Evolutionary conservation across 768 basidiomycete genomes (phyloP).

Genomic region (Mycena crocata): DNA sequence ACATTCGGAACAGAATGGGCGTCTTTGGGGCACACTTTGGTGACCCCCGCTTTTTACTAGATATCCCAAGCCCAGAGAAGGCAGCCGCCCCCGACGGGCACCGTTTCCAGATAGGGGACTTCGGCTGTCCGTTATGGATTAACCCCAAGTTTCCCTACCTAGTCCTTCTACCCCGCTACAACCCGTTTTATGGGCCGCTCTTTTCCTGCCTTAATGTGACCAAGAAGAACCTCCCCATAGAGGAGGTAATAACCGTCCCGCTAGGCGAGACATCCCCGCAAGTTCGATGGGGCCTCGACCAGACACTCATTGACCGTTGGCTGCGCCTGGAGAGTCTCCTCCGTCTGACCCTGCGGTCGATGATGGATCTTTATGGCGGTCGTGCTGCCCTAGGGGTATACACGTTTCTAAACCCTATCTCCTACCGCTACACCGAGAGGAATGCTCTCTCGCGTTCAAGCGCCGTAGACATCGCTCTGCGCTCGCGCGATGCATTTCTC

Average conservation of each 20-base stretch:
- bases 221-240: conserved; percentile 19
- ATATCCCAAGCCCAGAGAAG: conserved; percentile 18
- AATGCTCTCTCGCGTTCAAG: conserved; percentile 4
- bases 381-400: conserved; percentile 18
- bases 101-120: conserved; percentile 9
- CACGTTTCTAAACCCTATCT: conserved; percentile 14
- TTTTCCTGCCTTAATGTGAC: conserved; percentile 25
- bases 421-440: conserved; percentile 22
- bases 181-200: conserved; percentile 23
- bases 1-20: conserved; percentile 18
- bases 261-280: neutral
- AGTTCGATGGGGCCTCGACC: conserved; percentile 25
- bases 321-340: conserved; percentile 26
- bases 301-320: conserved; percentile 23
- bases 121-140: conserved; percentile 24
- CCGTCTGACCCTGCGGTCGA: conserved; percentile 15
- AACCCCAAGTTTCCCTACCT: conserved; percentile 24
- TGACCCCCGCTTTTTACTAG: conserved; percentile 21
- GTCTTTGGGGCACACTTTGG: conserved; percentile 31
- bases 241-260: neutral
- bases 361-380: conserved; percentile 18
- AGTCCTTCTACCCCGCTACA: conserved; percentile 21
- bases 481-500: conserved; percentile 29
- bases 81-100: conserved; percentile 18
- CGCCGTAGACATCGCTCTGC: conserved; percentile 17